These are phyloP conservation scores for Yamadazyma takamatsuzukensis DNA, from an alignment of 805 yeast species.

Conservation along the genomic window DNA sequence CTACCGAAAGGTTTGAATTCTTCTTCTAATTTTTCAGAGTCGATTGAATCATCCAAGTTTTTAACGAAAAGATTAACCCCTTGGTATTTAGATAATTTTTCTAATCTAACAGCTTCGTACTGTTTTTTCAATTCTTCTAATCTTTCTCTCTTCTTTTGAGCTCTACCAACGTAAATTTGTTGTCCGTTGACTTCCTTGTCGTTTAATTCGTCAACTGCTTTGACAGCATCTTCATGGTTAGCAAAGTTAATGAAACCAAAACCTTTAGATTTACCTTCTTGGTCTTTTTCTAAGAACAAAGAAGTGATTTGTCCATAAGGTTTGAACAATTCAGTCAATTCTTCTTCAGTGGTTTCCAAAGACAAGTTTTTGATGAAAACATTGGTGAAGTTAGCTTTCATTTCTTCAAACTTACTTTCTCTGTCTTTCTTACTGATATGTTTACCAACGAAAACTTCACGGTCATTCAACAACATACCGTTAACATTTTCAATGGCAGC, in stretches of 20 bases:
- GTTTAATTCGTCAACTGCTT: slow-evolving; percentile 90
- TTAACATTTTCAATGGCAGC: slow-evolving; percentile 96
- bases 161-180: slow-evolving; percentile 92
- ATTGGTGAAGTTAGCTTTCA: slow-evolving; percentile 92
- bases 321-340: slow-evolving; percentile 67
- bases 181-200: slow-evolving; percentile 83
- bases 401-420: slow-evolving; percentile 85
- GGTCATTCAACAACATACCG: slow-evolving; percentile 97
- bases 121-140: slow-evolving; percentile 91
- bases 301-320: slow-evolving; percentile 82
- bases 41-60: slow-evolving; percentile 91
- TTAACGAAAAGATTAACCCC: slow-evolving; percentile 96
- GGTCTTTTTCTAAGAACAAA: slow-evolving; percentile 72
- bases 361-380: slow-evolving; percentile 90
- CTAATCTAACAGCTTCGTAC: slow-evolving; percentile 87
- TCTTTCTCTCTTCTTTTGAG: slow-evolving; percentile 98
- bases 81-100: slow-evolving; percentile 90
- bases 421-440: slow-evolving; percentile 93
- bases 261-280: slow-evolving; percentile 87
- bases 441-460: slow-evolving; percentile 92
- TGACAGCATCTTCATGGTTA: slow-evolving; percentile 80
- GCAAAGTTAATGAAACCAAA: slow-evolving; percentile 94
- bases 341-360: slow-evolving; percentile 63
- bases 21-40: slow-evolving; percentile 86
- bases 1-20: slow-evolving; percentile 92